Evolutionary conservation across 2,329 filamentous ascomycete species (phyloP).

Genomic region (Phialophora expanda): DNA sequence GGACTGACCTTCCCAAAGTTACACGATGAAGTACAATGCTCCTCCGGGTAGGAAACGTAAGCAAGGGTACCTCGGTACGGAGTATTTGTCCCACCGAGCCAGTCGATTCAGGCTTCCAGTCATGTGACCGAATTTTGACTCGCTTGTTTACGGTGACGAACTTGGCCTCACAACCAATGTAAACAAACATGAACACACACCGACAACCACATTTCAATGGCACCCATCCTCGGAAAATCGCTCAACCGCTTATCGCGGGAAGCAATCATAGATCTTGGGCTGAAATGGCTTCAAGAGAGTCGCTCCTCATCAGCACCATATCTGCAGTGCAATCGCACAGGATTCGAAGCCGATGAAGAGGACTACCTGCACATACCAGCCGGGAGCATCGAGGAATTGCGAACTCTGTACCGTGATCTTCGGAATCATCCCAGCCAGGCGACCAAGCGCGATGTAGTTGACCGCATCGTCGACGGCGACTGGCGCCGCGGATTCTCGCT

Average conservation of each 20-base stretch:
- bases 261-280: slow-evolving; percentile 71
- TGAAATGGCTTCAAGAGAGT: slow-evolving; percentile 74
- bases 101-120: not conserved
- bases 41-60: not conserved
- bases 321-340: slow-evolving; percentile 57
- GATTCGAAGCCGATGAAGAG: slow-evolving; percentile 62
- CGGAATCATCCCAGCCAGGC: slow-evolving; percentile 54
- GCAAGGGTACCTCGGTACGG: not conserved
- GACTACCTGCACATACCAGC: slow-evolving; percentile 73
- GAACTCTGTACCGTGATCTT: slow-evolving; percentile 66
- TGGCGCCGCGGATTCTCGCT: slow-evolving; percentile 62
- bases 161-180: not conserved
- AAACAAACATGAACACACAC: slow-evolving; percentile 53
- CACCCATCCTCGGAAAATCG: slow-evolving; percentile 67
- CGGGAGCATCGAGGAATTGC: slow-evolving; percentile 68
- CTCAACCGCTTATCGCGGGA: slow-evolving; percentile 73
- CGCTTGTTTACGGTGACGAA: slow-evolving; percentile 25
- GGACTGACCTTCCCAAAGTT: not conserved
- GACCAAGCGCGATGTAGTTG: slow-evolving; percentile 58
- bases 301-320: slow-evolving; percentile 65
- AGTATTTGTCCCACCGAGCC: not conserved
- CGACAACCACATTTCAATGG: slow-evolving; percentile 46
- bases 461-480: slow-evolving; percentile 62
- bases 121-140: slow-evolving; percentile 23
- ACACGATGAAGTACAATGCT: not conserved